Conservation (phyloP, 78 protist genomes). For the Dictyostelium brefeldianum region DNA sequence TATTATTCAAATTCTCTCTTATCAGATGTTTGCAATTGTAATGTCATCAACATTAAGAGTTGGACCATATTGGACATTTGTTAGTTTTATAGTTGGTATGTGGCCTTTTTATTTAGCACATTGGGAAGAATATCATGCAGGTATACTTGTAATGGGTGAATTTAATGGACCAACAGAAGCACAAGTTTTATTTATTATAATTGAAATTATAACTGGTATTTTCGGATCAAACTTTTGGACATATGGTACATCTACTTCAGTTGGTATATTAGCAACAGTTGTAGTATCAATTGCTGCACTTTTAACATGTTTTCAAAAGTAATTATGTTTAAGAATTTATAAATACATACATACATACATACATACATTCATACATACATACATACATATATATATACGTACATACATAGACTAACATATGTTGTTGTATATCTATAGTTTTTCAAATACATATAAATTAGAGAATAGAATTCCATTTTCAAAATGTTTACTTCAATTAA, state of each 20-base stretch:
- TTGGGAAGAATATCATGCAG: conserved; percentile 88
- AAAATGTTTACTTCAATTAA: conserved; percentile 59
- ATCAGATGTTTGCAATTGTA: conserved; percentile 73
- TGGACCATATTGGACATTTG: conserved; percentile 74
- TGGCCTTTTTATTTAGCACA: conserved; percentile 84
- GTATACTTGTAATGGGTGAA: conserved; percentile 79
- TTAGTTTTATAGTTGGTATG: conserved; percentile 53
- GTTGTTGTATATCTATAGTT: neutral
- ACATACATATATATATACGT: no score
- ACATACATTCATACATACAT: no score
- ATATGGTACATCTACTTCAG: conserved; percentile 13
- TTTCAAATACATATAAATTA: conserved; percentile 44
- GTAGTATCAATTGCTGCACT: conserved; percentile 23
- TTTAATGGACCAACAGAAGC: conserved; percentile 86
- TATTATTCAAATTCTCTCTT: neutral
- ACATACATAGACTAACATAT: no score
- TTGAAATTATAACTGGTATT: conserved; percentile 71
- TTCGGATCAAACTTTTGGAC: conserved; percentile 71
- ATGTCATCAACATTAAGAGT: conserved; percentile 78
- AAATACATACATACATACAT: no score
- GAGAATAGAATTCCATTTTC: conserved; percentile 56
- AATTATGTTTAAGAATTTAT: neutral
- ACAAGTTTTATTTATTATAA: conserved; percentile 68
- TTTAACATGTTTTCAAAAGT: conserved; percentile 61
- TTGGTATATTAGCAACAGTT: conserved; percentile 26